phyloP scores from a whole-genome alignment of 805 yeast genomes.

The Hanseniaspora occidentalis region DNA sequence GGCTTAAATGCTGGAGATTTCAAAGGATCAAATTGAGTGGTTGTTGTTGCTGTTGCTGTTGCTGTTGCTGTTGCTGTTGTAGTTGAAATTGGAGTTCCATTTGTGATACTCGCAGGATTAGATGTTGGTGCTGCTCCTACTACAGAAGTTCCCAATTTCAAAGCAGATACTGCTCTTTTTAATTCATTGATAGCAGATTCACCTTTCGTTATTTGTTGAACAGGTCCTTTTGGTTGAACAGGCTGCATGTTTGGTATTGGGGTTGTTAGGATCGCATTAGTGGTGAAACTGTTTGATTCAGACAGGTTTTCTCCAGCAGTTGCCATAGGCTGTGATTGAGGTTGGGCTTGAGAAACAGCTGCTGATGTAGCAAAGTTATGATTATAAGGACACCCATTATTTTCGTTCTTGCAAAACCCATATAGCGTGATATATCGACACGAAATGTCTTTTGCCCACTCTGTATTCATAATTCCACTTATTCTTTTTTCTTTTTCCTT shows the following conservation, averaged over 20 bases:
- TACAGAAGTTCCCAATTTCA: conserved; percentile 1
- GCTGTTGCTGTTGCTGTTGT: conserved; percentile 7
- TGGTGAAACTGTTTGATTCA: conserved; percentile 1
- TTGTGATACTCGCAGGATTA: neutral
- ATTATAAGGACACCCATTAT: conserved; percentile 75
- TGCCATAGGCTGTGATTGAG: neutral
- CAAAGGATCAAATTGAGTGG: conserved; percentile 2
- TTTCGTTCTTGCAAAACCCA: conserved; percentile 80
- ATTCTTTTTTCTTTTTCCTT: neutral
- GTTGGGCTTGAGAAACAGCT: no score
- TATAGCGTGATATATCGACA: conserved; percentile 76
- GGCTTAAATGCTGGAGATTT: neutral
- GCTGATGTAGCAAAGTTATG: conserved; percentile 39
- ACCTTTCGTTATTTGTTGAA: neutral
- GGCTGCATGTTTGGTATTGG: neutral
- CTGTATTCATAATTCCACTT: conserved; percentile 12
- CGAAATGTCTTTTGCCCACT: conserved; percentile 59
- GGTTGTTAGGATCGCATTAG: conserved; percentile 1
- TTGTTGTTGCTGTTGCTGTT: neutral
- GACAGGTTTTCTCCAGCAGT: neutral
- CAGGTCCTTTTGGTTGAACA: neutral
- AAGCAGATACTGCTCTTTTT: neutral
- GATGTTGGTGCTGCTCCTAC: conserved; percentile 6
- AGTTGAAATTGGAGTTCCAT: neutral
- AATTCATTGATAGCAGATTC: neutral